A percentile compares a stretch with the other conserved stretches of the same genome.
Conservation (phyloP, 257 asterid species). For the Nicotiana paniculata region DNA sequence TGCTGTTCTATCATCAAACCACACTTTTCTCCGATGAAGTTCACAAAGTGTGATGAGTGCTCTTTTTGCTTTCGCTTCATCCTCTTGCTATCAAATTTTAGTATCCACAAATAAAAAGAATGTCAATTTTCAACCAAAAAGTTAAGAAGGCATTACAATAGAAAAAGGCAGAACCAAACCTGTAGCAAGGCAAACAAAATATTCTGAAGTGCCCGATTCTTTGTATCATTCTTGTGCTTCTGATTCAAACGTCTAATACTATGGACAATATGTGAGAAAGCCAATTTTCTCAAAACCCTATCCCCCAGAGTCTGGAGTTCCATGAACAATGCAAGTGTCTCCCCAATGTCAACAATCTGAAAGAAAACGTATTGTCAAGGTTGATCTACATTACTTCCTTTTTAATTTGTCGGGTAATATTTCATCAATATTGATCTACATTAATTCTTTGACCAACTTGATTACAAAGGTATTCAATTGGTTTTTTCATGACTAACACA, state of each 20-base stretch:
- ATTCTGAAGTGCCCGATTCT: slow-evolving; percentile 73
- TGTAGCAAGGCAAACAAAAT: slow-evolving; percentile 68
- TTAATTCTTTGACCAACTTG: background rate
- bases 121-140: background rate
- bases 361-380: background rate
- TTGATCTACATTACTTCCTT: background rate
- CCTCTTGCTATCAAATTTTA: slow-evolving; percentile 64
- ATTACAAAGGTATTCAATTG: background rate
- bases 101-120: slow-evolving; percentile 5
- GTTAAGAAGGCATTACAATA: slow-evolving; percentile 3
- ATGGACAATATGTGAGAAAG: slow-evolving; percentile 70
- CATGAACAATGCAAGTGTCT: slow-evolving; percentile 71
- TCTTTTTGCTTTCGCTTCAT: slow-evolving; percentile 74
- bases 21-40: slow-evolving; percentile 78
- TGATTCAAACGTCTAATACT: slow-evolving; percentile 69
- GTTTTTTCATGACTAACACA: background rate
- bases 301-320: slow-evolving; percentile 90
- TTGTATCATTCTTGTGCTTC: slow-evolving; percentile 81
- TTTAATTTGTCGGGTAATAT: background rate
- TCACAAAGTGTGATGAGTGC: slow-evolving; percentile 70
- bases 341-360: slow-evolving; percentile 59
- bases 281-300: slow-evolving; percentile 44
- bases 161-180: slow-evolving; percentile 34
- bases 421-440: background rate
- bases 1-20: slow-evolving; percentile 91